These are phyloP conservation scores for Peribolospora kevripleyi DNA, from an alignment of 768 basidiomycete species.

Conservation along the genomic window DNA sequence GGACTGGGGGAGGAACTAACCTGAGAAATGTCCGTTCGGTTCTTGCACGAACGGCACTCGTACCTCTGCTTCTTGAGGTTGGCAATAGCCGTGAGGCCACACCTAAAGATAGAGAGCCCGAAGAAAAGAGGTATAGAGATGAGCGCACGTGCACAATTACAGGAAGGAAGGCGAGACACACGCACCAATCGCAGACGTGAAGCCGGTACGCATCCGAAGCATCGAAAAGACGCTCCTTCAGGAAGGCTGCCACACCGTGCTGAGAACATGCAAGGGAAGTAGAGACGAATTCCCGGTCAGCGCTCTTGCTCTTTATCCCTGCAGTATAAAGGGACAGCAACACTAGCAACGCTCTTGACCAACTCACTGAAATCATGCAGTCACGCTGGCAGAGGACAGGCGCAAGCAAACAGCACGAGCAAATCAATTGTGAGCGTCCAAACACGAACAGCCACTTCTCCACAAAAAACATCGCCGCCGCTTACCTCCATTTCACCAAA, in stretches of 20 bases:
- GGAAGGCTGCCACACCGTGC: constrained; percentile 90
- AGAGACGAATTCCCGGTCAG: too few relatives aligned
- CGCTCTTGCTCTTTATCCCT: too few relatives aligned
- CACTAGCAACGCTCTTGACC: too few relatives aligned
- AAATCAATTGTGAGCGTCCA: background rate
- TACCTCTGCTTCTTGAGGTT: constrained; percentile 99
- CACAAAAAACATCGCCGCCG: too few relatives aligned
- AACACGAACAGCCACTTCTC: background rate
- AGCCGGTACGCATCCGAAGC: constrained; percentile 79
- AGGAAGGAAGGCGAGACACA: constrained; percentile 9
- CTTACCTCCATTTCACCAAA: constrained; percentile 74
- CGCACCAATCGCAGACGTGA: constrained; percentile 89
- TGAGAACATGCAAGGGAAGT: too few relatives aligned
- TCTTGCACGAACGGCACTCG: constrained; percentile 92
- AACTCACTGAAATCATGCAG: constrained; percentile 69
- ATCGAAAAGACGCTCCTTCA: constrained; percentile 80
- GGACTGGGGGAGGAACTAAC: constrained; percentile 9
- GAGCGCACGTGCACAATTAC: background rate
- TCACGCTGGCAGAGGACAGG: constrained; percentile 31
- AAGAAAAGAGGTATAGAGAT: constrained; percentile 6
- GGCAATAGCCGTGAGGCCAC: constrained; percentile 88
- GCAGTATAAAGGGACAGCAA: too few relatives aligned
- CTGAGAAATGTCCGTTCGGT: constrained; percentile 83
- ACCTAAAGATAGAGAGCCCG: constrained; percentile 25
- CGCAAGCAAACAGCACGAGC: background rate